Conservation (phyloP, 306 rosid genomes). For the Vigna radiata region DNA sequence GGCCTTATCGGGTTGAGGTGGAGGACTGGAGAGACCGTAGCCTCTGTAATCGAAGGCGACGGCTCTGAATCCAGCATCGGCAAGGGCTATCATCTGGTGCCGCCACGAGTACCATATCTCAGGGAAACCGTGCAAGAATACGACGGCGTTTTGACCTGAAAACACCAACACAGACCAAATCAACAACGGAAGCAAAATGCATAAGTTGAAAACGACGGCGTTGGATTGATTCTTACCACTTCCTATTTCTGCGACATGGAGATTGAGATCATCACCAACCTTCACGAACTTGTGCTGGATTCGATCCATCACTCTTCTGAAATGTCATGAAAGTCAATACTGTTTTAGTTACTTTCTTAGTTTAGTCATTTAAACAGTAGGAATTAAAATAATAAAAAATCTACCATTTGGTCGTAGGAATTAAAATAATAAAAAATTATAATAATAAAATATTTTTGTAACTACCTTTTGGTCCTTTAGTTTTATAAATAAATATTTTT, state of each 20-base stretch:
- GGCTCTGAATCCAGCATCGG: slow-evolving; percentile 73
- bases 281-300: slow-evolving; percentile 69
- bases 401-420: too few species aligned
- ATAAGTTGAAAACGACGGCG: too few species aligned
- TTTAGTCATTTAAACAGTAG: too few species aligned
- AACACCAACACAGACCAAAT: not conserved
- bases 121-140: slow-evolving; percentile 83
- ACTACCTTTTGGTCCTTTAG: too few species aligned
- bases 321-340: too few species aligned
- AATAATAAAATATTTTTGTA: too few species aligned
- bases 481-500: too few species aligned
- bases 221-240: slow-evolving; percentile 47
- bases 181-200: not conserved
- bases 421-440: too few species aligned
- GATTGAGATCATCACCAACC: slow-evolving; percentile 58
- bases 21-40: slow-evolving; percentile 76
- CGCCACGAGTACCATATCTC: slow-evolving; percentile 98
- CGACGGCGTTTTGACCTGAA: slow-evolving; percentile 66
- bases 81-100: slow-evolving; percentile 78
- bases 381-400: too few species aligned
- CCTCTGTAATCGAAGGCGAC: slow-evolving; percentile 77
- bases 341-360: too few species aligned
- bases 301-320: slow-evolving; percentile 37
- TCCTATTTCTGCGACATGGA: slow-evolving; percentile 76
- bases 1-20: slow-evolving; percentile 55